These are phyloP conservation scores for Fusarium setosum DNA, from an alignment of 2,329 filamentous ascomycete genomes.

Conservation along the genomic window DNA sequence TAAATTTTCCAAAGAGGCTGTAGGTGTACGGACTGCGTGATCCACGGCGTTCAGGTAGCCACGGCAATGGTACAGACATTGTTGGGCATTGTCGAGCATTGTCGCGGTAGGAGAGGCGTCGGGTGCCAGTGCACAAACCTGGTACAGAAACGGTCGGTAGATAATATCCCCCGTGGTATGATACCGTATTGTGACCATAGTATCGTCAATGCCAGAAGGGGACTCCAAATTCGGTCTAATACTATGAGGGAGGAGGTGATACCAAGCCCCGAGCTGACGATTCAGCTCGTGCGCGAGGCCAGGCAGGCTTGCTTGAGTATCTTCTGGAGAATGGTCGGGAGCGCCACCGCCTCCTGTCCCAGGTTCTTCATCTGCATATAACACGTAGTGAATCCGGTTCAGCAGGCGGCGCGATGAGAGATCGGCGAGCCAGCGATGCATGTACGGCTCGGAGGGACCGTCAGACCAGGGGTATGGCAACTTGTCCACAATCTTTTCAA, in stretches of 20 bases:
- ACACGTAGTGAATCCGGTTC: conserved; percentile 33
- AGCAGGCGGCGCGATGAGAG: conserved; percentile 31
- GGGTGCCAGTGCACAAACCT: conserved; percentile 18
- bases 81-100: conserved; percentile 26
- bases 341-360: conserved; percentile 6
- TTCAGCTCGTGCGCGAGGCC: conserved; percentile 28
- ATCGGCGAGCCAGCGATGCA: conserved; percentile 35
- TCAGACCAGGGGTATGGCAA: conserved; percentile 31
- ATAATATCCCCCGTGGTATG: conserved; percentile 33
- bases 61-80: conserved; percentile 29
- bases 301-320: conserved; percentile 4
- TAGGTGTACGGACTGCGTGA: conserved; percentile 19
- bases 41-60: conserved; percentile 27
- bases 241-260: conserved; percentile 32
- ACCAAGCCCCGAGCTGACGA: conserved; percentile 31
- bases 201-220: conserved; percentile 26
- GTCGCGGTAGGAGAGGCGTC: conserved; percentile 5
- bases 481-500: conserved; percentile 37
- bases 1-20: conserved; percentile 28
- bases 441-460: conserved; percentile 23
- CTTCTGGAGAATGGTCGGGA: conserved; percentile 4
- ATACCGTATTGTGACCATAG: conserved; percentile 33
- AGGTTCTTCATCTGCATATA: conserved; percentile 30
- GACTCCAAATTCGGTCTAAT: conserved; percentile 23
- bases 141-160: conserved; percentile 29